phyloP scores from a whole-genome alignment of 768 basidiomycete species.

The Naganishia vaughanmartiniae region DNA sequence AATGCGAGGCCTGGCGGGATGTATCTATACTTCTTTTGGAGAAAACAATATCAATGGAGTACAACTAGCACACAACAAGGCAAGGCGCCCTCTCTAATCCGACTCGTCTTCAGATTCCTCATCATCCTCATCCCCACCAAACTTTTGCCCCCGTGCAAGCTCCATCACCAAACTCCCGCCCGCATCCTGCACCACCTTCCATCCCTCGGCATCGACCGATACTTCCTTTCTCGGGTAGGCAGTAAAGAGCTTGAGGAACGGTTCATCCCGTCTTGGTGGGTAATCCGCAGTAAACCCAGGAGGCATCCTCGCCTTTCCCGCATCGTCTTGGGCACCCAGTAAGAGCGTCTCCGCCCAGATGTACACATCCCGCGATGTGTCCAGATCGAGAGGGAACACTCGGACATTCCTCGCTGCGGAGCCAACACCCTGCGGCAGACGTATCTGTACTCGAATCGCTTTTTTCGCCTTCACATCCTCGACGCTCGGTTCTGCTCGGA shows the following conservation, averaged over 20 bases:
- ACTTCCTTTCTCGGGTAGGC: constrained; percentile 45
- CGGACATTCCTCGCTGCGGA: constrained; percentile 39
- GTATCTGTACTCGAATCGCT: constrained; percentile 62
- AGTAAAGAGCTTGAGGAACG: constrained; percentile 37
- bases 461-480: constrained; percentile 47
- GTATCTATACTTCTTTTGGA: no score
- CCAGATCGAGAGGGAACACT: constrained; percentile 32
- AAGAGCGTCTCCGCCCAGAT: constrained; percentile 49
- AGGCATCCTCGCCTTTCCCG: constrained; percentile 25
- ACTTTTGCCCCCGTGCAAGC: constrained; percentile 34
- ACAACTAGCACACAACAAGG: no score
- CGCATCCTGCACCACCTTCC: constrained; percentile 41
- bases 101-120: constrained; percentile 29
- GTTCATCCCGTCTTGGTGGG: constrained; percentile 4
- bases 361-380: constrained; percentile 38
- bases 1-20: no score
- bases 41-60: no score
- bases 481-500: constrained; percentile 24
- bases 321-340: constrained; percentile 19
- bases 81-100: not conserved
- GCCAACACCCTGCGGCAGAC: constrained; percentile 55
- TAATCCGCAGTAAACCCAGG: constrained; percentile 29
- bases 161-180: constrained; percentile 46
- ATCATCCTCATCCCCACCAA: constrained; percentile 31
- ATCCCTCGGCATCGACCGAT: constrained; percentile 35